phyloP scores from a whole-genome alignment of 257 asterid species.

The Handroanthus guayacan region DNA sequence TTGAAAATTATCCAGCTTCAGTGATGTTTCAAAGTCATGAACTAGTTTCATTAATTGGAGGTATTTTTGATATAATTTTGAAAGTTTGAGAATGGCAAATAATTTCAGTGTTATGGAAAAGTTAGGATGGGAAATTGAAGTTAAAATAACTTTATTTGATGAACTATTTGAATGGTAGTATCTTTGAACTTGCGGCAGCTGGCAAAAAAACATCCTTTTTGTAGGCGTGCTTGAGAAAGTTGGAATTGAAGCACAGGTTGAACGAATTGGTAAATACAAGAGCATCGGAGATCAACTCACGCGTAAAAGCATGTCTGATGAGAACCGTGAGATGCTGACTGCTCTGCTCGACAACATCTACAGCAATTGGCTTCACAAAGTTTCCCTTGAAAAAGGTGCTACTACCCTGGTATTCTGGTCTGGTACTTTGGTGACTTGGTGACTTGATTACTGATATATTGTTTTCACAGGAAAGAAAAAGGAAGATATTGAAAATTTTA shows the following conservation, averaged over 20 bases:
- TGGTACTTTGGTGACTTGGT: neutral
- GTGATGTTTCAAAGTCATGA: conserved; percentile 4
- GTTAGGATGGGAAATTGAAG: neutral
- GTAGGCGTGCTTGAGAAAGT: conserved; percentile 66
- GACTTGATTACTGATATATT: conserved; percentile 23
- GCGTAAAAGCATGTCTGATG: conserved; percentile 66
- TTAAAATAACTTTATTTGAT: neutral
- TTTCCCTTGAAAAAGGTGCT: conserved; percentile 65
- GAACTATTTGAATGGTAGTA: neutral
- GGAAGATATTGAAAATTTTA: conserved; percentile 64
- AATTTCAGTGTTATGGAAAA: conserved; percentile 16
- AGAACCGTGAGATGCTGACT: conserved; percentile 75
- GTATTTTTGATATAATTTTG: neutral
- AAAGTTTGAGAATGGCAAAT: neutral
- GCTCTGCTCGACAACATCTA: conserved; percentile 67
- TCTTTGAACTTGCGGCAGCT: neutral
- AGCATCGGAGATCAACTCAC: conserved; percentile 66
- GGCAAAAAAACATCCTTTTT: conserved; percentile 15
- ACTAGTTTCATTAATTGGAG: neutral
- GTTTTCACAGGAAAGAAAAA: conserved; percentile 64
- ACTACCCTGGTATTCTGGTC: neutral
- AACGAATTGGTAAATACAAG: conserved; percentile 76
- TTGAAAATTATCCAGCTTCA: conserved; percentile 6
- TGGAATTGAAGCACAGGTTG: conserved; percentile 73
- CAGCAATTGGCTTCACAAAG: conserved; percentile 62